These are phyloP conservation scores for Cladosporium sphaerospermum DNA, from an alignment of 2,329 filamentous ascomycete species.

Conservation along the genomic window DNA sequence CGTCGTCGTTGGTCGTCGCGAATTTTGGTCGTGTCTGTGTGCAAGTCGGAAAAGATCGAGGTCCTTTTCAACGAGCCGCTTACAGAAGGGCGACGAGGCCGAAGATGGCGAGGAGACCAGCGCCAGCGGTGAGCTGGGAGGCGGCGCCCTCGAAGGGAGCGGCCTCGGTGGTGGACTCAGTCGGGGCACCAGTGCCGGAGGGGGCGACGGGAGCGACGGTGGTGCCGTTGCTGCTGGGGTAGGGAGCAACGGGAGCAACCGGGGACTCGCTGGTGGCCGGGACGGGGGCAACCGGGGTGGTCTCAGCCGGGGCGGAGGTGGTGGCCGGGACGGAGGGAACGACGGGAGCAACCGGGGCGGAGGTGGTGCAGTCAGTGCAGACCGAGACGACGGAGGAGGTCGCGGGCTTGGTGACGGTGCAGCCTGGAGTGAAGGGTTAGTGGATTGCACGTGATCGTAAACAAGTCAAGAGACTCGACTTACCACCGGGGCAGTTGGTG, in stretches of 20 bases:
- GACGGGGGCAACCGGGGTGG: slow-evolving; percentile 1
- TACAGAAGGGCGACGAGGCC: slow-evolving; percentile 39
- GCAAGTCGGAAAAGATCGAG: neutral
- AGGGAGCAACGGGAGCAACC: slow-evolving; percentile 15
- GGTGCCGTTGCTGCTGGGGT: slow-evolving; percentile 22
- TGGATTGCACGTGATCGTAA: neutral
- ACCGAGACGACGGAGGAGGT: slow-evolving; percentile 41
- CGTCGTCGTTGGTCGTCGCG: neutral
- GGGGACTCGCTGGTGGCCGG: slow-evolving; percentile 8
- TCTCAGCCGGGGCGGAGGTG: slow-evolving; percentile 3
- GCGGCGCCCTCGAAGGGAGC: slow-evolving; percentile 47
- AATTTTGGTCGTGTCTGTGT: neutral
- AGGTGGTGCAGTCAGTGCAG: slow-evolving; percentile 13
- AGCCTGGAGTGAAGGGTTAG: slow-evolving; percentile 12
- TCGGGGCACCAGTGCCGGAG: slow-evolving; percentile 13
- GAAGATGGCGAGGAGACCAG: slow-evolving; percentile 47
- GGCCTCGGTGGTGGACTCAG: slow-evolving; percentile 19
- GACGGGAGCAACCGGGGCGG: slow-evolving; percentile 4
- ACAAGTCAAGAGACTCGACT: neutral
- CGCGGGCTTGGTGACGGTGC: slow-evolving; percentile 47
- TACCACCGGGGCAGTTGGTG: slow-evolving; percentile 25
- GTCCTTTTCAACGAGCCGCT: neutral
- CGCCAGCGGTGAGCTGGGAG: slow-evolving; percentile 43
- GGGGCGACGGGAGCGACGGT: slow-evolving; percentile 11
- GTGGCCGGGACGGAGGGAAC: slow-evolving; percentile 1